Percentiles rank a stretch among this genome's conserved stretches.
Conservation (phyloP, 129 eudicot species). For the Scalesia atractyloides region DNA sequence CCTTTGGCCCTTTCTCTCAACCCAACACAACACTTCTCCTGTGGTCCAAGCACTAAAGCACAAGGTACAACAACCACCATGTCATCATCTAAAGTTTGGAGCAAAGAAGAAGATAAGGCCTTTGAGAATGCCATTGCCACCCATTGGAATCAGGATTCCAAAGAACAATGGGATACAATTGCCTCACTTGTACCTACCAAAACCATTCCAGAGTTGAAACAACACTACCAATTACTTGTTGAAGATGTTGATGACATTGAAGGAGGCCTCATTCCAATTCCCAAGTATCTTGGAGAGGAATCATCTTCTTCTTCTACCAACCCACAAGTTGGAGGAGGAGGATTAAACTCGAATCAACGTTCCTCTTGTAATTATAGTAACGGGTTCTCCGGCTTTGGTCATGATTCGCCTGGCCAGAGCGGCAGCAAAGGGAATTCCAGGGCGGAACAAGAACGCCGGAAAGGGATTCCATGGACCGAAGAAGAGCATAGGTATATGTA, state of each 20-base stretch:
- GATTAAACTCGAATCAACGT: slow-evolving; percentile 40
- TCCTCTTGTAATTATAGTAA: slow-evolving; percentile 45
- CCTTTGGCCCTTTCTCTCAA: slow-evolving; percentile 16
- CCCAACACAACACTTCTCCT: slow-evolving; percentile 16
- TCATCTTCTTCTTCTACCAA: slow-evolving; percentile 52
- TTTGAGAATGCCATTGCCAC: slow-evolving; percentile 86
- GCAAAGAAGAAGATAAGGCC: slow-evolving; percentile 89
- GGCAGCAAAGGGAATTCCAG: slow-evolving; percentile 52
- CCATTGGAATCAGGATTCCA: slow-evolving; percentile 60
- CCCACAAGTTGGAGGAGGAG: slow-evolving; percentile 30
- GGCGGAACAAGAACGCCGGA: slow-evolving; percentile 80
- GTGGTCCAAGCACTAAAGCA: slow-evolving; percentile 13
- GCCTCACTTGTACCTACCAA: slow-evolving; percentile 67
- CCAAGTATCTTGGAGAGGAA: slow-evolving; percentile 69
- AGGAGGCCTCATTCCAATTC: slow-evolving; percentile 71
- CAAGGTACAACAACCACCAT: slow-evolving; percentile 23
- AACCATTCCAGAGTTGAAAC: slow-evolving; percentile 62
- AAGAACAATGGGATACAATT: slow-evolving; percentile 66
- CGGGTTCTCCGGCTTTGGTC: slow-evolving; percentile 50
- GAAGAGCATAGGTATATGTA: slow-evolving; percentile 95
- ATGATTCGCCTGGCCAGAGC: slow-evolving; percentile 38
- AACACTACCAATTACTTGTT: slow-evolving; percentile 61
- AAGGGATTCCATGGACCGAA: slow-evolving; percentile 96
- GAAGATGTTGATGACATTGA: slow-evolving; percentile 87
- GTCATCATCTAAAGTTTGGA: slow-evolving; percentile 65